Conservation (phyloP, 2,329 filamentous ascomycete species). For the Aspergillus novoparasiticus region DNA sequence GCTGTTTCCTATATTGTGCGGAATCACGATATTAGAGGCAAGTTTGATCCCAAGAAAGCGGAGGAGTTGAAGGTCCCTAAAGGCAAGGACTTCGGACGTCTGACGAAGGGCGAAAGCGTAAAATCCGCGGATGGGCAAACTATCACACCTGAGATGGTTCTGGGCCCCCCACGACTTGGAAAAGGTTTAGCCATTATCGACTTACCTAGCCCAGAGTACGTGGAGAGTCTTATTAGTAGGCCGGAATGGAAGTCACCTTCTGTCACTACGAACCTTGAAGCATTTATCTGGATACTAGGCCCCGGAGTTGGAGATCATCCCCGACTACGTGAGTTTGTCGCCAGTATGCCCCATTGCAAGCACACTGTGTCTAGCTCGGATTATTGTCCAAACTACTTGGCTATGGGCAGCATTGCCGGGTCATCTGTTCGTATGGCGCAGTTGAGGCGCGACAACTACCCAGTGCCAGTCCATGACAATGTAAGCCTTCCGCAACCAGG, state of each 20-base stretch:
- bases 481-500: slow-evolving; percentile 45
- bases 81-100: slow-evolving; percentile 59
- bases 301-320: slow-evolving; percentile 65
- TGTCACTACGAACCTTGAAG: slow-evolving; percentile 67
- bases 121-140: slow-evolving; percentile 64
- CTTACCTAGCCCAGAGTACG: slow-evolving; percentile 69
- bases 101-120: slow-evolving; percentile 68
- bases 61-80: slow-evolving; percentile 64
- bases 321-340: slow-evolving; percentile 70
- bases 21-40: slow-evolving; percentile 74
- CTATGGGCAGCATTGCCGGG: slow-evolving; percentile 66
- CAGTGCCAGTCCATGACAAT: slow-evolving; percentile 68
- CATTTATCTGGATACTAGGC: slow-evolving; percentile 82
- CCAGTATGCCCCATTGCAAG: slow-evolving; percentile 60
- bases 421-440: slow-evolving; percentile 70
- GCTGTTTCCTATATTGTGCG: slow-evolving; percentile 87
- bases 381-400: slow-evolving; percentile 72
- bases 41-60: slow-evolving; percentile 71
- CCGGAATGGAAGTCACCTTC: slow-evolving; percentile 69
- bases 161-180: slow-evolving; percentile 68
- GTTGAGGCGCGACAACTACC: slow-evolving; percentile 74
- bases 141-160: slow-evolving; percentile 84
- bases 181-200: slow-evolving; percentile 79
- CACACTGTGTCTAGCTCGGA: slow-evolving; percentile 80
- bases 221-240: slow-evolving; percentile 69